Conservation (phyloP, 441 rosid species). For the Gossypium lobatum region DNA sequence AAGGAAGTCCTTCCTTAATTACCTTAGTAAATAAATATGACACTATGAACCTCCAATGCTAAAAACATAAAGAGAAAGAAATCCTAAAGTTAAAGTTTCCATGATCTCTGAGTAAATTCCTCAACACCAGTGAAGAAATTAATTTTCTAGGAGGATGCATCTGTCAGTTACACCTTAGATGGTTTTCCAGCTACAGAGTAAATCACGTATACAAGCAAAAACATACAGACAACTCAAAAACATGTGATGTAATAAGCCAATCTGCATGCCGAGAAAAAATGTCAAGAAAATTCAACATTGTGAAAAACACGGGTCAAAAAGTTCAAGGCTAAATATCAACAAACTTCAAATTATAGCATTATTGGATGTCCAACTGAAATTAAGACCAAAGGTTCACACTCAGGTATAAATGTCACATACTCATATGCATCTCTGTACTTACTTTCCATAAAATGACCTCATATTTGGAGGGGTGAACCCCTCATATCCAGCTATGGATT, state of each 20-base stretch:
- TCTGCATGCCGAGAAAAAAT: background rate
- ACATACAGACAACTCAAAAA: background rate
- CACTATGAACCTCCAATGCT: background rate
- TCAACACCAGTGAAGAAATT: background rate
- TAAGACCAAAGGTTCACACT: background rate
- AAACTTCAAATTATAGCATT: background rate
- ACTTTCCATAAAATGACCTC: background rate
- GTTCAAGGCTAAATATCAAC: background rate
- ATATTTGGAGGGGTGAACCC: background rate
- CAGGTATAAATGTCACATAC: background rate
- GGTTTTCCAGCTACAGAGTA: background rate
- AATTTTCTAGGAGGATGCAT: background rate
- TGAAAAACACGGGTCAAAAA: background rate
- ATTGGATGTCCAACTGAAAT: background rate
- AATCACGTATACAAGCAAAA: background rate
- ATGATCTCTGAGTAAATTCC: background rate
- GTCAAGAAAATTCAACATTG: background rate
- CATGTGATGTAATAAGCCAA: background rate
- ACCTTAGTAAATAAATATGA: background rate
- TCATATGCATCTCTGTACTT: background rate
- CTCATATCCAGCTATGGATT: background rate
- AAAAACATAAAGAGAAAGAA: background rate
- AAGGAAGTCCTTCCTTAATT: background rate
- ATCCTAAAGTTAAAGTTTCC: background rate
- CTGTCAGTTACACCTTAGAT: background rate